phyloP scores from a whole-genome alignment of 805 yeast genomes.

The Priceomyces haplophilus region DNA sequence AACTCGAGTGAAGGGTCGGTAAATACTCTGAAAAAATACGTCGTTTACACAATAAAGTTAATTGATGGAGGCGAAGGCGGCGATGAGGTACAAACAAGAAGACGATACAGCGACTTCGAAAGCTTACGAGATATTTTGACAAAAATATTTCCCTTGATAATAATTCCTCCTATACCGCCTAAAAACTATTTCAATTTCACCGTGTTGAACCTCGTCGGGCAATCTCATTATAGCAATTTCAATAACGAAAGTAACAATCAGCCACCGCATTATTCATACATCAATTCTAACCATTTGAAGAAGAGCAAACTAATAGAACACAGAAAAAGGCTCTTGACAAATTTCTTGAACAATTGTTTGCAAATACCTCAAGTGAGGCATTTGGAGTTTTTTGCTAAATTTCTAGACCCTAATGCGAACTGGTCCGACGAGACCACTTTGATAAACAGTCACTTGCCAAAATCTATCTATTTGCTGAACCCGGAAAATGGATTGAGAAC shows the following conservation, averaged over 20 bases:
- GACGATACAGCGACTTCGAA: slow-evolving; percentile 89
- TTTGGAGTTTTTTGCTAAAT: slow-evolving; percentile 65
- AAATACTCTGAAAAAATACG: slow-evolving; percentile 58
- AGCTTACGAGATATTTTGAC: slow-evolving; percentile 68
- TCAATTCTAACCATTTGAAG: slow-evolving; percentile 40
- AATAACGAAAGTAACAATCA: slow-evolving; percentile 4
- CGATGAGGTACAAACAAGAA: slow-evolving; percentile 60
- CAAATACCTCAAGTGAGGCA: slow-evolving; percentile 52
- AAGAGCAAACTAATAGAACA: slow-evolving; percentile 39
- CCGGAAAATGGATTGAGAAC: slow-evolving; percentile 43
- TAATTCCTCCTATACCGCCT: slow-evolving; percentile 90
- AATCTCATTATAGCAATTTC: slow-evolving; percentile 4
- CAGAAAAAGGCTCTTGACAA: slow-evolving; percentile 70
- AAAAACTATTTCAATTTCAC: slow-evolving; percentile 39
- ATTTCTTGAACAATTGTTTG: slow-evolving; percentile 75
- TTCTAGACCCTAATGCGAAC: slow-evolving; percentile 78
- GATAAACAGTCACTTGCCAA: slow-evolving; percentile 38
- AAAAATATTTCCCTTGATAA: slow-evolving; percentile 71
- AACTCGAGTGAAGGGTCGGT: slow-evolving; percentile 76
- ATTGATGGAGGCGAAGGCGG: slow-evolving; percentile 37
- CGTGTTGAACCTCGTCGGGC: slow-evolving; percentile 28
- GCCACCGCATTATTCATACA: slow-evolving; percentile 25
- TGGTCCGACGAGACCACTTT: slow-evolving; percentile 68
- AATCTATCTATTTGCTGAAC: slow-evolving; percentile 39
- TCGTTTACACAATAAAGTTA: slow-evolving; percentile 75